Conservation (phyloP, 805 yeast species). For the Zygosaccharomyces kombuchaensis region DNA sequence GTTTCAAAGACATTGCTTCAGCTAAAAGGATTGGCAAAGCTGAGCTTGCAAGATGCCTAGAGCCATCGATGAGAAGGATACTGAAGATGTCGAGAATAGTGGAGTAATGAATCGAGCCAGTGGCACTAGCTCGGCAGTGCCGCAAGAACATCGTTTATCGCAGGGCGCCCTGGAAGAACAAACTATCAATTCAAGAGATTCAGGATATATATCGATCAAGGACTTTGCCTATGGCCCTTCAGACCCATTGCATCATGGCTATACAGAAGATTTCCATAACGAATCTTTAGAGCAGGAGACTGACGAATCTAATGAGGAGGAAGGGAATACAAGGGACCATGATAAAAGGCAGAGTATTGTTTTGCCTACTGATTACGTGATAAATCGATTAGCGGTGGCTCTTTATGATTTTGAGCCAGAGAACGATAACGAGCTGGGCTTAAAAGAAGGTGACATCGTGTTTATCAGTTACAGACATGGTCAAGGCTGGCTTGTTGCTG, state of each 20-base stretch:
- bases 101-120: not conserved
- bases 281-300: slow-evolving; percentile 26
- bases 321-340: slow-evolving; percentile 13
- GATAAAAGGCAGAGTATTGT: slow-evolving; percentile 32
- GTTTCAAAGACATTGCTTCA: not conserved
- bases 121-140: not conserved
- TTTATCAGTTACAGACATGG: slow-evolving; percentile 91
- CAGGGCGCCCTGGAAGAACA: not conserved
- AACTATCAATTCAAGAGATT: slow-evolving; percentile 11
- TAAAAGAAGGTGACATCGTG: slow-evolving; percentile 75
- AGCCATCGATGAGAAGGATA: not conserved
- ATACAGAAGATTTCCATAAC: slow-evolving; percentile 30
- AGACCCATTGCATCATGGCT: slow-evolving; percentile 71
- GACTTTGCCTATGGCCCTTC: slow-evolving; percentile 77
- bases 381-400: slow-evolving; percentile 65
- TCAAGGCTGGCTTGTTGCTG: slow-evolving; percentile 97
- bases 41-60: not conserved
- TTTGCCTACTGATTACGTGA: slow-evolving; percentile 39
- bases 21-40: not conserved
- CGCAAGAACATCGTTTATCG: not conserved
- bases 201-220: slow-evolving; percentile 49
- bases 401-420: slow-evolving; percentile 88
- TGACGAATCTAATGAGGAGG: slow-evolving; percentile 19
- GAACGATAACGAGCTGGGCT: slow-evolving; percentile 83
- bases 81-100: not conserved